These are phyloP conservation scores for Quercus lobata DNA, from an alignment of 331 rosid genomes.

Conservation along the genomic window DNA sequence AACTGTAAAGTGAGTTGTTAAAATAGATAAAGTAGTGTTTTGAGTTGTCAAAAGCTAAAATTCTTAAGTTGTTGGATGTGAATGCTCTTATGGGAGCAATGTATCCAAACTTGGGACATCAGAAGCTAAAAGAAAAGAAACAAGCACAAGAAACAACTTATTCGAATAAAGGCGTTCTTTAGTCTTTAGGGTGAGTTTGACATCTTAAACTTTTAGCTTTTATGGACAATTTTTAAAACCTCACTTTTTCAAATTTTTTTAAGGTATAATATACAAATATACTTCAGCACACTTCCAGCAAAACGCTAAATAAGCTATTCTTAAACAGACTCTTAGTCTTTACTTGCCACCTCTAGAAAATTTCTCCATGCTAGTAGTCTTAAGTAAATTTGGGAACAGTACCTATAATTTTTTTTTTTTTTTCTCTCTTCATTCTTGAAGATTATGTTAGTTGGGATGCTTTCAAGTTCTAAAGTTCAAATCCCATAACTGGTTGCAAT, in stretches of 20 bases:
- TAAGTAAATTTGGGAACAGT: slow-evolving; percentile 81
- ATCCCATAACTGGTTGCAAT: slow-evolving; percentile 78
- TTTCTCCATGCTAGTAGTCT: slow-evolving; percentile 76
- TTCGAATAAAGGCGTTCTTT: slow-evolving; percentile 16
- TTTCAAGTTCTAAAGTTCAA: slow-evolving; percentile 12
- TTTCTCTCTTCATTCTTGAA: slow-evolving; percentile 74
- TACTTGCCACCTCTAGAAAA: slow-evolving; percentile 49
- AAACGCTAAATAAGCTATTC: rapidly evolving
- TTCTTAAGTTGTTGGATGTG: no score
- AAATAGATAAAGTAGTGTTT: no score
- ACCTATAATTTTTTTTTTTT: slow-evolving; percentile 49
- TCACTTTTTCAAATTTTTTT: no score
- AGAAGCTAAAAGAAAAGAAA: slow-evolving; percentile 24
- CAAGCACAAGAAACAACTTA: slow-evolving; percentile 20
- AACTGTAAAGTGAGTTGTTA: no score
- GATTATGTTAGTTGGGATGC: slow-evolving; percentile 82
- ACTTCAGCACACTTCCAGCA: rapidly evolving
- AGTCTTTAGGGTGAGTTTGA: no score
- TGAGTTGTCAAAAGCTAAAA: no score
- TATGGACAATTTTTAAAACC: no score
- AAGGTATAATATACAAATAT: no score
- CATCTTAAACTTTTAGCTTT: no score
- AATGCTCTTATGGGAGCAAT: slow-evolving; percentile 7
- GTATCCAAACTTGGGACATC: slow-evolving; percentile 19
- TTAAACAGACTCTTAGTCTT: not conserved